These are phyloP conservation scores for Neopestalotiopsis rosae DNA, from an alignment of 2,329 filamentous ascomycete species.

Conservation along the genomic window DNA sequence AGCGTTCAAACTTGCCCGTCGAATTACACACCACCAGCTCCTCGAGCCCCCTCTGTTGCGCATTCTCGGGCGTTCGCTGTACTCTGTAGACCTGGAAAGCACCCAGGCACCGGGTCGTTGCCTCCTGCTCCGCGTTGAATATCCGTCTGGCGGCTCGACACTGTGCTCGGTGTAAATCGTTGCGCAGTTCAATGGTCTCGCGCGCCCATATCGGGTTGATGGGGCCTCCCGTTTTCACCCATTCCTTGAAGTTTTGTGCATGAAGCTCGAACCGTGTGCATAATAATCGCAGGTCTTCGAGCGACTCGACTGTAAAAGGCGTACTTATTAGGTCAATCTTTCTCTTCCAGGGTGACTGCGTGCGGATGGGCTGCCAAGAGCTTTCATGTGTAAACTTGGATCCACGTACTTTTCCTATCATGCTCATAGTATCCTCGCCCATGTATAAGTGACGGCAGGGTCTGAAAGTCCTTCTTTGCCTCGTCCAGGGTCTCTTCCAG, in stretches of 20 bases:
- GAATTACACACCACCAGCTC: constrained; percentile 57
- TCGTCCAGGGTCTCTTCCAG: constrained; percentile 62
- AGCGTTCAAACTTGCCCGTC: constrained; percentile 61
- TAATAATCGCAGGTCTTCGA: constrained; percentile 55
- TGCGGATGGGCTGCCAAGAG: neutral
- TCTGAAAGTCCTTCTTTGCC: constrained; percentile 65
- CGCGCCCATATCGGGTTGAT: constrained; percentile 61
- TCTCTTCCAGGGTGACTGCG: neutral
- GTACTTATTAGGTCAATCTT: constrained; percentile 29
- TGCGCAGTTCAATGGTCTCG: constrained; percentile 55
- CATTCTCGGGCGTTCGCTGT: constrained; percentile 42
- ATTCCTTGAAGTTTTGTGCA: constrained; percentile 56
- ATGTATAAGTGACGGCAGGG: constrained; percentile 59
- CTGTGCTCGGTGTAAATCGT: constrained; percentile 61
- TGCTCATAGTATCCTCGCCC: constrained; percentile 63
- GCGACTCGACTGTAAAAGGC: constrained; percentile 50
- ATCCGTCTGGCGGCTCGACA: constrained; percentile 63
- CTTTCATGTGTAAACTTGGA: neutral
- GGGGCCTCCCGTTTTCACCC: constrained; percentile 59
- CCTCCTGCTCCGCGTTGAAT: constrained; percentile 55
- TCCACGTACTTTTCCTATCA: constrained; percentile 57
- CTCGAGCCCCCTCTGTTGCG: constrained; percentile 40
- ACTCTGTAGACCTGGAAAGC: constrained; percentile 59
- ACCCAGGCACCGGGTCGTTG: constrained; percentile 57
- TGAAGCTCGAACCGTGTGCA: constrained; percentile 53